Base-by-base conservation (phyloP, 371 early-diverging fungal genomes). In the Fennellomyces sp. region DNA sequence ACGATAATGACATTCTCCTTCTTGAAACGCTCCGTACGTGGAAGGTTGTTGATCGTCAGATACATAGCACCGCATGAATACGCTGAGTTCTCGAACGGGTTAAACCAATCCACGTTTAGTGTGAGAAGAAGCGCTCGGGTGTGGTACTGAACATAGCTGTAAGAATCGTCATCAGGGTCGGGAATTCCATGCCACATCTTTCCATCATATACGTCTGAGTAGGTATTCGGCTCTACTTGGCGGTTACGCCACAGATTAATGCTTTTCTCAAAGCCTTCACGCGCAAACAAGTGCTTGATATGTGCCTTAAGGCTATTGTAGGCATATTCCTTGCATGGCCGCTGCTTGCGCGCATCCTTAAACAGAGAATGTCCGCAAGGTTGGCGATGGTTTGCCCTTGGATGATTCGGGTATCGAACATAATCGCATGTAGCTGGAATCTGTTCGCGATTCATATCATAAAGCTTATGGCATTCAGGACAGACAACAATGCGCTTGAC, bases 21-120 rank as follows among this genome's bases (percentile, higher is more conserved):
- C 26, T 42, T 28, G 19, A 52, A 57, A 26, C 61, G 35, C 21
- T 36, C 38, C 0, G 47, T 42, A 0, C 56, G n/a, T 21, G 66
- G 61, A 8, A 65, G 29, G 23, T 65, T 65, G n/a, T 57, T 38
- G 8, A 60, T 57, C 5, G 57, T 52, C 4, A 65, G 7, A 26
- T 57, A 60, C 3, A 60, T 61, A 5, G 27, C 58, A 1, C 66
- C 66, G 38, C 11, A 36, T 6, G 57, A 52, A 29, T 61, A 51
- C 2, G 23, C 25, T 27, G 38, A 11, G 13, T 7, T 17, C 12
- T 11, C 12, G 21, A 31, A 65, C 1, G 55, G 38, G 27, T 60
- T 42, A 30, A 65, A 65, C 60, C 60, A 61, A 30, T 65, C 61
- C 6, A 52, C 19, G 25, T 61, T 65, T 7, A 56, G 8, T 1